A percentile compares a stretch with the other conserved stretches of the same genome.
Evolutionary conservation across 225 moss, liverwort and hornwort species (phyloP).

Genomic region (Pleurozium schreberi): DNA sequence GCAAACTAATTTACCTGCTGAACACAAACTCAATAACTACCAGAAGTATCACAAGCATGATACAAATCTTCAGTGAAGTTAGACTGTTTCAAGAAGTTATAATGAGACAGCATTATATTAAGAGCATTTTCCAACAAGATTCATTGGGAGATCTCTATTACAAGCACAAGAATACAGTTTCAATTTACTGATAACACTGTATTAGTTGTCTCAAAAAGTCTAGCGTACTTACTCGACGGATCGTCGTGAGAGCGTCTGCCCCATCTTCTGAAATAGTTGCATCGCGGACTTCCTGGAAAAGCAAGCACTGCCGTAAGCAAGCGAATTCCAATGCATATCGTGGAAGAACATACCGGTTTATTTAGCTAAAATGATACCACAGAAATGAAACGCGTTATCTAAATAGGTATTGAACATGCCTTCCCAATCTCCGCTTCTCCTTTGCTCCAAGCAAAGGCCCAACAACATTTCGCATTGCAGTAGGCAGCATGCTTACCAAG

Average conservation of each 20-base stretch:
- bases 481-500: constrained; percentile 15
- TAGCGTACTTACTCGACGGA: constrained; percentile 37
- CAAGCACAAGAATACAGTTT: neutral
- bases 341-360: neutral
- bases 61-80: neutral
- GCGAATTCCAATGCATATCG: neutral
- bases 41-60: neutral
- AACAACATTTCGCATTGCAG: neutral
- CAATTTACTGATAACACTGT: no score
- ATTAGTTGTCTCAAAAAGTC: neutral
- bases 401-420: neutral
- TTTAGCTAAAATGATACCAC: neutral
- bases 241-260: constrained; percentile 33
- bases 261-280: constrained; percentile 6
- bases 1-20: neutral
- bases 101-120: neutral
- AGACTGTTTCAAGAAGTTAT: neutral
- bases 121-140: neutral
- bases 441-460: neutral
- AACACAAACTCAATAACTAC: neutral
- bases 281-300: constrained; percentile 52
- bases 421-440: neutral
- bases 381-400: neutral
- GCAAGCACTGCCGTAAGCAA: neutral
- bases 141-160: no score